phyloP scores from a whole-genome alignment of 2,329 filamentous ascomycete genomes.

The Alternaria angustiovoidea region DNA sequence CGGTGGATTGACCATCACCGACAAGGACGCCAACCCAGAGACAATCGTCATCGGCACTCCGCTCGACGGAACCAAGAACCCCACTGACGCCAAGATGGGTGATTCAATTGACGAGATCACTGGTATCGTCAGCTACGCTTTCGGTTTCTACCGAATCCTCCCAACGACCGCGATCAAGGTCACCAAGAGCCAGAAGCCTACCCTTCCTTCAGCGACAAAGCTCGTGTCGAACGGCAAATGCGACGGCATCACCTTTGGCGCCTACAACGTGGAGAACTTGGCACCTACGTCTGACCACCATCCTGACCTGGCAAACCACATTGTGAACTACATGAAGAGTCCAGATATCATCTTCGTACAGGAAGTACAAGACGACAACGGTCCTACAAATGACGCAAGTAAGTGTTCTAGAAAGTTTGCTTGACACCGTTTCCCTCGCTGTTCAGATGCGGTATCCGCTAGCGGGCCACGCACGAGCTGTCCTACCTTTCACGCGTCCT shows the following conservation, averaged over 20 bases:
- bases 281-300: conserved; percentile 64
- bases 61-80: conserved; percentile 70
- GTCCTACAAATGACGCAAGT: conserved; percentile 66
- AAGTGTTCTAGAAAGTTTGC: conserved; percentile 29
- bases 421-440: not conserved
- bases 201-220: conserved; percentile 60
- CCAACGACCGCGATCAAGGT: conserved; percentile 67
- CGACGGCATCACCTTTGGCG: conserved; percentile 68
- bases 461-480: not conserved
- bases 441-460: not conserved
- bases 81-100: conserved; percentile 67
- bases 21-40: conserved; percentile 72
- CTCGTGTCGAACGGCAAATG: conserved; percentile 66
- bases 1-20: conserved; percentile 70
- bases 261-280: conserved; percentile 77
- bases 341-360: conserved; percentile 74
- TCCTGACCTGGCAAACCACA: conserved; percentile 68
- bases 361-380: conserved; percentile 74
- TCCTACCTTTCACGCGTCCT: not conserved
- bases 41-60: conserved; percentile 70
- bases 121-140: conserved; percentile 71
- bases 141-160: conserved; percentile 74
- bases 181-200: conserved; percentile 55
- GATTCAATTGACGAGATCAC: conserved; percentile 72
- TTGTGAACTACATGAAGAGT: conserved; percentile 68